Percentiles rank a stretch among this genome's conserved stretches.
Conservation (phyloP, 192 early-diverging fungal genomes). For the Jimgerdemannia flammicorona region DNA sequence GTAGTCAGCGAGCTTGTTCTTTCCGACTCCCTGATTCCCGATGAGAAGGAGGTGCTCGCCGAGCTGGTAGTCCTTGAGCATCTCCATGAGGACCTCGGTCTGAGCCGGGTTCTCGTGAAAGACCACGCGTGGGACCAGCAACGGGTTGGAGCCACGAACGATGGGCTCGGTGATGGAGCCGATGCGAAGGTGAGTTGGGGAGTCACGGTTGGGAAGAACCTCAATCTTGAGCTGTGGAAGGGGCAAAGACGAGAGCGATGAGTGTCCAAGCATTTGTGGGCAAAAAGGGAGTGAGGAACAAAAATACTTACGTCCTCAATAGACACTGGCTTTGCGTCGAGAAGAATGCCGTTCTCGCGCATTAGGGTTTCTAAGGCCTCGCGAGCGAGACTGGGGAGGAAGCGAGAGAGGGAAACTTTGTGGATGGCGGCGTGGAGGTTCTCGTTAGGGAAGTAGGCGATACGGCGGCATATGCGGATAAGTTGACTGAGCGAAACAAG, state of each 20-base stretch:
- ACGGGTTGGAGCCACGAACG: constrained; percentile 48
- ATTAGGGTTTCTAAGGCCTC: constrained; percentile 63
- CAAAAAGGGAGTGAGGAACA: too few relatives aligned
- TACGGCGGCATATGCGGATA: constrained; percentile 63
- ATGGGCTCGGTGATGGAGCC: constrained; percentile 48
- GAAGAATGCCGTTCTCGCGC: constrained; percentile 49
- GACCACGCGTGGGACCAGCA: constrained; percentile 60
- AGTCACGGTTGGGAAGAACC: constrained; percentile 41
- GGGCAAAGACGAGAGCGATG: too few relatives aligned
- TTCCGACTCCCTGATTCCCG: constrained; percentile 78
- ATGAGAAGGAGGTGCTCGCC: constrained; percentile 81
- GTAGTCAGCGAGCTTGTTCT: constrained; percentile 63
- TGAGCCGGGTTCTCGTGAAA: constrained; percentile 79
- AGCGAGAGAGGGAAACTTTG: constrained; percentile 63
- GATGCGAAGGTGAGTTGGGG: constrained; percentile 47
- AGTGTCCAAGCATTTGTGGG: too few relatives aligned
- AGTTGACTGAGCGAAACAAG: constrained; percentile 50
- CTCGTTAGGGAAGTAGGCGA: constrained; percentile 60
- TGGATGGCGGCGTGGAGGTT: constrained; percentile 59
- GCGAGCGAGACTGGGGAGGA: constrained; percentile 64
- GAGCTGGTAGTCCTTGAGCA: constrained; percentile 74
- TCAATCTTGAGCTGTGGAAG: constrained; percentile 38
- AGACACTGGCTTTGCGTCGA: constrained; percentile 17
- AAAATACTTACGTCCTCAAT: constrained; percentile 22
- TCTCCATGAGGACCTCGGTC: constrained; percentile 64